phyloP scores from a whole-genome alignment of 1,284 basidiomycete species.

The Meripilus lineatus region DNA sequence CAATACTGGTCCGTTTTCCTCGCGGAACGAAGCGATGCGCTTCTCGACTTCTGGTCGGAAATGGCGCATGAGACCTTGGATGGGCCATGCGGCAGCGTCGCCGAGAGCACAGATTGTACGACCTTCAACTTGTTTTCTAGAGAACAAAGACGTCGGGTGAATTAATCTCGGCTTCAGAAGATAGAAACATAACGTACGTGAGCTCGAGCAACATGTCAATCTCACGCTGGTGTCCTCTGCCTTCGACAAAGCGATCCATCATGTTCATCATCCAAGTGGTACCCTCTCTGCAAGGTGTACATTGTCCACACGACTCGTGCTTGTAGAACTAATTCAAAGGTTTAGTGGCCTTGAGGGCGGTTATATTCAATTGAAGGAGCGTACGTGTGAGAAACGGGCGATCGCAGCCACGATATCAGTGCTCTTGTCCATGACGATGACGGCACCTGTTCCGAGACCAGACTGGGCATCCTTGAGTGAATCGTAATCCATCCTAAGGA shows the following conservation, averaged over 20 bases:
- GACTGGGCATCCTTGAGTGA: constrained; percentile 94
- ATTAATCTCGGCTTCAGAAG: not conserved
- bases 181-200: constrained; percentile 50
- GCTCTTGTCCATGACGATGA: constrained; percentile 98
- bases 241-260: constrained; percentile 92
- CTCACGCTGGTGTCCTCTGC: constrained; percentile 87
- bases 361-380: constrained; percentile 14
- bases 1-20: constrained; percentile 77
- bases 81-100: constrained; percentile 98
- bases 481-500: constrained; percentile 93
- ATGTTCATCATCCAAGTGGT: constrained; percentile 99
- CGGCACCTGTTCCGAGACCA: constrained; percentile 94
- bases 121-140: constrained; percentile 92
- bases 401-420: constrained; percentile 94
- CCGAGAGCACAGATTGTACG: constrained; percentile 95
- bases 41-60: constrained; percentile 94
- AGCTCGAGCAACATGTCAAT: constrained; percentile 96
- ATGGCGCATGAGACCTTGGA: constrained; percentile 94
- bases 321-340: constrained; percentile 74
- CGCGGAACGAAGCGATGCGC: constrained; percentile 79
- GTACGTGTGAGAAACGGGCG: constrained; percentile 84
- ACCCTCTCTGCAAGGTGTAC: constrained; percentile 94
- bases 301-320: constrained; percentile 98
- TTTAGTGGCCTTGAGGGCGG: too few relatives aligned
- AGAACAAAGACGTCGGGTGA: constrained; percentile 14